Evolutionary conservation across 306 rosid species (phyloP).

Genomic region (Neltuma alba): DNA sequence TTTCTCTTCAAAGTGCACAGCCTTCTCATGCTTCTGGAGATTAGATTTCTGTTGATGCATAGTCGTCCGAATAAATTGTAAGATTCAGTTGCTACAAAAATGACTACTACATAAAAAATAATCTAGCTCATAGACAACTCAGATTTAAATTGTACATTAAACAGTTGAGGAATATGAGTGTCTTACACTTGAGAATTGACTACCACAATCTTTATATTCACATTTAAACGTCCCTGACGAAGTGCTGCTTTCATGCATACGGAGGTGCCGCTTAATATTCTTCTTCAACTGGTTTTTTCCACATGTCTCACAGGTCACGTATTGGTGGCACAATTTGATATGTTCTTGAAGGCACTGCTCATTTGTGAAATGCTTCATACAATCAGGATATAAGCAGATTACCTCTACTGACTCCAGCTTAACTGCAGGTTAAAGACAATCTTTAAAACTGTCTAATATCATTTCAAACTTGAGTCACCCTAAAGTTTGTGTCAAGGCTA

Average conservation of each 20-base stretch:
- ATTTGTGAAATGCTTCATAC: slow-evolving; percentile 71
- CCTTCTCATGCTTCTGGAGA: slow-evolving; percentile 73
- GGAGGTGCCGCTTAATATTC: slow-evolving; percentile 75
- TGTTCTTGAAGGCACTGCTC: slow-evolving; percentile 65
- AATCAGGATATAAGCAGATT: slow-evolving; percentile 67
- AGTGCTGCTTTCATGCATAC: slow-evolving; percentile 47
- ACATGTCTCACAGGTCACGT: slow-evolving; percentile 64
- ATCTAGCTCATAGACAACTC: background rate
- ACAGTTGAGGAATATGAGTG: background rate
- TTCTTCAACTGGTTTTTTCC: slow-evolving; percentile 70
- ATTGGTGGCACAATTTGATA: slow-evolving; percentile 67
- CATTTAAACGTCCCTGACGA: slow-evolving; percentile 50
- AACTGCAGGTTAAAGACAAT: slow-evolving; percentile 46
- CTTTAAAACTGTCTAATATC: slow-evolving; percentile 16
- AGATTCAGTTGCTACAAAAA: background rate
- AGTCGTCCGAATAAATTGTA: background rate
- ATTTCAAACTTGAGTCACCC: background rate
- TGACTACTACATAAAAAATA: background rate
- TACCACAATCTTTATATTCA: slow-evolving; percentile 52
- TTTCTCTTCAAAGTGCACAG: slow-evolving; percentile 61
- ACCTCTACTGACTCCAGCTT: slow-evolving; percentile 72
- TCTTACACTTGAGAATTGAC: slow-evolving; percentile 69
- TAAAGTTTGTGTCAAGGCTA: too few species aligned
- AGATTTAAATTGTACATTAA: background rate
- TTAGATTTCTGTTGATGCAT: slow-evolving; percentile 63